Evolutionary conservation across 306 rosid species (phyloP).

Genomic region (Rubus idaeus): DNA sequence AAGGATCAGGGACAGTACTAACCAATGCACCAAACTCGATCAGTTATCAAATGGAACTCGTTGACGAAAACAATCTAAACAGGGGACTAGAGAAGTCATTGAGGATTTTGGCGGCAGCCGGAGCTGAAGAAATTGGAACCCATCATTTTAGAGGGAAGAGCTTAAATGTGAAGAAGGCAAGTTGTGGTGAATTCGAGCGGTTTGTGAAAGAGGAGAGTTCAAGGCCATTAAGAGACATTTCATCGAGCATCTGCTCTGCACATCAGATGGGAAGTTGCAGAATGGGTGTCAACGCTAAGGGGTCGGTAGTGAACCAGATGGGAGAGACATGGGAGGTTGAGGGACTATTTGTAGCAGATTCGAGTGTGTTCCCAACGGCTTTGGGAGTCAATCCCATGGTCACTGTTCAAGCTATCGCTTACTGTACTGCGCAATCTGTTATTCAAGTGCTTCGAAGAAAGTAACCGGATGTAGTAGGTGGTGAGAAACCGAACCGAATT

Average conservation of each 20-base stretch:
- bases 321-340: constrained; percentile 90
- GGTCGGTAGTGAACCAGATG: constrained; percentile 59
- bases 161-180: constrained; percentile 51
- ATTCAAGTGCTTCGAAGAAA: constrained; percentile 60
- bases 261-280: constrained; percentile 91
- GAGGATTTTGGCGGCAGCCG: constrained; percentile 77
- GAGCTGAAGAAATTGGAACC: constrained; percentile 89
- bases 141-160: constrained; percentile 57
- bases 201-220: constrained; percentile 77
- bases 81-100: constrained; percentile 64
- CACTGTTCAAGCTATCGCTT: constrained; percentile 79
- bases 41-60: constrained; percentile 42
- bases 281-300: constrained; percentile 57
- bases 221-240: constrained; percentile 47
- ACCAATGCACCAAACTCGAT: constrained; percentile 29
- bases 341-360: constrained; percentile 67
- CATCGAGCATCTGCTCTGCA: constrained; percentile 63
- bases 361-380: constrained; percentile 87
- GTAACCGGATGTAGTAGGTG: too few relatives aligned
- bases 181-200: constrained; percentile 53
- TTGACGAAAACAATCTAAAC: constrained; percentile 49
- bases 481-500: too few relatives aligned
- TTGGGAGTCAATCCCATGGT: constrained; percentile 87
- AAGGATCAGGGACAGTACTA: constrained; percentile 56
- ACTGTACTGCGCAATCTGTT: constrained; percentile 78